phyloP scores from a whole-genome alignment of 768 basidiomycete species.

The Naganishia vaughanmartiniae region DNA sequence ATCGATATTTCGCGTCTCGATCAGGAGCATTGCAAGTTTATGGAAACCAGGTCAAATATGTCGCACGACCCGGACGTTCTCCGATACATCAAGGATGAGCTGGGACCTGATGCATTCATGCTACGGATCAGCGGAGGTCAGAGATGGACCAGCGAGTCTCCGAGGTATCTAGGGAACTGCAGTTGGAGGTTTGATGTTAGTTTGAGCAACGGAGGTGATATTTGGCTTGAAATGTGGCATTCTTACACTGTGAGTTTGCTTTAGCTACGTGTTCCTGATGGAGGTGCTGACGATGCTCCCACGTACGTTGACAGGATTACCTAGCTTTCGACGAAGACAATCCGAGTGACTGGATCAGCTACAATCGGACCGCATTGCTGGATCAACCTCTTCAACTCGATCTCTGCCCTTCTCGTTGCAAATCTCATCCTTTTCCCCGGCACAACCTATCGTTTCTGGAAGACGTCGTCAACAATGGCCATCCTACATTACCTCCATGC shows the following conservation, averaged over 20 bases:
- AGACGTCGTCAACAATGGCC: not conserved
- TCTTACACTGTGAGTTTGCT: conserved; percentile 17
- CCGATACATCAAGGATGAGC: conserved; percentile 13
- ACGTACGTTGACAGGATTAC: conserved; percentile 19
- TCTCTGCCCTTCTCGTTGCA: conserved; percentile 23
- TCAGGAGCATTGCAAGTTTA: not conserved
- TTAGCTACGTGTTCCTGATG: not conserved
- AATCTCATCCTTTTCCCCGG: conserved; percentile 15
- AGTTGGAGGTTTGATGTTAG: conserved; percentile 29
- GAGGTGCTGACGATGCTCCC: not conserved
- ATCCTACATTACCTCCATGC: conserved; percentile 3
- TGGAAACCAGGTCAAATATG: conserved; percentile 14
- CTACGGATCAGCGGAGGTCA: conserved; percentile 26
- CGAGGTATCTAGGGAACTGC: conserved; percentile 26
- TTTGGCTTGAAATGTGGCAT: conserved; percentile 30
- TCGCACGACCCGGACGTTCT: conserved; percentile 5
- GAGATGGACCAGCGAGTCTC: conserved; percentile 27
- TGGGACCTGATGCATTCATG: conserved; percentile 28
- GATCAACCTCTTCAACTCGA: conserved; percentile 18
- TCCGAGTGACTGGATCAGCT: conserved; percentile 16
- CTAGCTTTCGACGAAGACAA: conserved; percentile 20
- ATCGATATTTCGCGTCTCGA: not conserved
- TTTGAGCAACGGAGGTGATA: conserved; percentile 31
- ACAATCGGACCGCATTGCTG: conserved; percentile 13
- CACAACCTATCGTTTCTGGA: not conserved